Evolutionary conservation across 2,329 filamentous ascomycete genomes (phyloP).

Genomic region (Trichoderma afroharzianum): DNA sequence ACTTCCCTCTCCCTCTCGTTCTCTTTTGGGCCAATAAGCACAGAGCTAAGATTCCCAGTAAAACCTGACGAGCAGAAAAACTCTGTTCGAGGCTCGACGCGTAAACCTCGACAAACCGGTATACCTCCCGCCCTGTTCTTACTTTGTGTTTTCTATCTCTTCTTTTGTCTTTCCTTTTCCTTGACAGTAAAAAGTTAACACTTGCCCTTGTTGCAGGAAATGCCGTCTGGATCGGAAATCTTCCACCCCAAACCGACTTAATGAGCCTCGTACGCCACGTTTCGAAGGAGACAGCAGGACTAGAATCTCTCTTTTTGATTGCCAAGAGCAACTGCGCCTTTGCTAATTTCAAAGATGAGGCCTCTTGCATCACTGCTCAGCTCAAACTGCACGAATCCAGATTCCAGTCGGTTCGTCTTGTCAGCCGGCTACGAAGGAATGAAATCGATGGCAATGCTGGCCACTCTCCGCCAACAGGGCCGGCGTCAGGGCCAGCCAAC

Average conservation of each 20-base stretch:
- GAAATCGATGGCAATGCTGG: slow-evolving; percentile 44
- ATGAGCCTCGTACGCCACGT: slow-evolving; percentile 89
- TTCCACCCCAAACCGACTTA: slow-evolving; percentile 78
- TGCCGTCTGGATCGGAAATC: slow-evolving; percentile 93
- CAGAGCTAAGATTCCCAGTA: not conserved
- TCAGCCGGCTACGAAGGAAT: slow-evolving; percentile 72
- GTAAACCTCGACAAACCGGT: slow-evolving; percentile 57
- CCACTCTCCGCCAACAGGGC: slow-evolving; percentile 52
- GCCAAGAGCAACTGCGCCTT: slow-evolving; percentile 98
- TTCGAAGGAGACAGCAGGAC: slow-evolving; percentile 69
- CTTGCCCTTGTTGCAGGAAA: slow-evolving; percentile 52
- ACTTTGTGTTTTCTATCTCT: not conserved
- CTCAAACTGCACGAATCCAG: slow-evolving; percentile 84
- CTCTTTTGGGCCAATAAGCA: not conserved
- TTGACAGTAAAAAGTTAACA: not conserved
- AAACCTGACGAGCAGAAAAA: slow-evolving; percentile 15
- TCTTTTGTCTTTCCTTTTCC: not conserved
- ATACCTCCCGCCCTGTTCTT: slow-evolving; percentile 25
- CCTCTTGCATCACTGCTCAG: slow-evolving; percentile 71
- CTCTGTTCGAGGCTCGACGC: slow-evolving; percentile 33
- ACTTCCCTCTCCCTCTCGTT: not conserved
- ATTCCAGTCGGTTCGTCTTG: slow-evolving; percentile 80
- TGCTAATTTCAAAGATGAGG: slow-evolving; percentile 86
- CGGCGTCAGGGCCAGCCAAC: slow-evolving; percentile 40
- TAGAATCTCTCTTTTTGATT: slow-evolving; percentile 90